phyloP scores from a whole-genome alignment of 306 rosid species.

The Cicer bijugum region DNA sequence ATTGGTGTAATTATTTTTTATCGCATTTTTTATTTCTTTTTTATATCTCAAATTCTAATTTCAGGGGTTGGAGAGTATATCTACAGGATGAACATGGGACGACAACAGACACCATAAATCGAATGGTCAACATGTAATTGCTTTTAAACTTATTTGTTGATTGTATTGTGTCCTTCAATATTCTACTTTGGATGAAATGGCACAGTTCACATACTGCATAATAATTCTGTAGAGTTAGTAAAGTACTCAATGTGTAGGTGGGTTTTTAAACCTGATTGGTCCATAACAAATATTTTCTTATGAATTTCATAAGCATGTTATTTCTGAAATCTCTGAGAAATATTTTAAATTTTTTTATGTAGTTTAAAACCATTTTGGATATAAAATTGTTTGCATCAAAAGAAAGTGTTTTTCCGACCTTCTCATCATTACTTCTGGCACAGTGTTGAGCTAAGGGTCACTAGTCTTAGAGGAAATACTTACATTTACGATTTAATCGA shows the following conservation, averaged over 20 bases:
- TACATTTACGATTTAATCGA: not conserved
- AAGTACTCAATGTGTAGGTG: not conserved
- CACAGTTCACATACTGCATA: slow-evolving; percentile 14
- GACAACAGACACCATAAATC: slow-evolving; percentile 64
- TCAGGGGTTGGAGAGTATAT: slow-evolving; percentile 97
- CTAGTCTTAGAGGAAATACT: not conserved
- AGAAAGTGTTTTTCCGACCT: too few species aligned
- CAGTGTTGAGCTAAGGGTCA: not conserved
- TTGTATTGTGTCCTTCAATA: slow-evolving; percentile 15
- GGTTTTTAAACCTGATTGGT: not conserved
- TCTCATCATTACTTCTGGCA: too few species aligned
- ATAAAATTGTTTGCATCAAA: too few species aligned
- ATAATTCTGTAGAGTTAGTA: not conserved
- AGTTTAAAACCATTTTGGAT: not conserved
- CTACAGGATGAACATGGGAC: slow-evolving; percentile 93
- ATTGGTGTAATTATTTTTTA: slow-evolving; percentile 20
- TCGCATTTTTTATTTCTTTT: not conserved
- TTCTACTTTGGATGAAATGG: slow-evolving; percentile 1
- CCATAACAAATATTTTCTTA: not conserved
- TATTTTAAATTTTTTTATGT: not conserved
- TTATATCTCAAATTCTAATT: slow-evolving; percentile 33
- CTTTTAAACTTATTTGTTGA: slow-evolving; percentile 25
- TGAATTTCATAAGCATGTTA: not conserved
- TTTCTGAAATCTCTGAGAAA: not conserved
- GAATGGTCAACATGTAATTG: slow-evolving; percentile 73